Evolutionary conservation across 1,284 basidiomycete genomes (phyloP), one percentile per base, ranked within the genome.

Genomic region (Ceratobasidium sp.): DNA sequence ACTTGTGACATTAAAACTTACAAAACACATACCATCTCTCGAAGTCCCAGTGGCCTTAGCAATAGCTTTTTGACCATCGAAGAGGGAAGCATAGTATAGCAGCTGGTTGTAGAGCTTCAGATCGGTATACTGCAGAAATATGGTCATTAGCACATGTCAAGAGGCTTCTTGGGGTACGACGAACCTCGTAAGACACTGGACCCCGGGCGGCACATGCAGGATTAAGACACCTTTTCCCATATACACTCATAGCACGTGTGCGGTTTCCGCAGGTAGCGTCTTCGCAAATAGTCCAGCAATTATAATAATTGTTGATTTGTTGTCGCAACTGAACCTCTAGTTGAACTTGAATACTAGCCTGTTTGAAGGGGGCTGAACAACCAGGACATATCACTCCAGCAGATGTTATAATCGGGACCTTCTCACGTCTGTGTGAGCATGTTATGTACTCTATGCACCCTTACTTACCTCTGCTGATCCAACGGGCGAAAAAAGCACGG

Each of bases 201-300:
- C 93, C 93, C 70, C 79, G 83, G 5, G 64, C 48, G 36, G 64
- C 36, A 80, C 96, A 97, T 21, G 83, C 87, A 10, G 81, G 81
- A 57, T 85, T 85, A 73, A 96, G 80, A 79, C 96, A 98, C 60
- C 89, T 84, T 53, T 89, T 86, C 8, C 94, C 94, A 80, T 96
- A 97, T 0, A 98, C 94, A 50, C 92, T 86, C 89, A 97, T 95
- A 85, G 89, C 91, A 28, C 96, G 85, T n/a, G 96, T 96, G 23
- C 90, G 85, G 71, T 90, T 86, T 9, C 88, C 87, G 79, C 97
- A 99, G 1, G 89, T 91, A 34, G 88, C 84, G 75, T 98, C 97
- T 76, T 94, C 87, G 81, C 97, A 99, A 12, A 92, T 83, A 0
- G 88, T 91, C 92, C 92, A 96, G 5, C 90, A 89, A 77, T 97